These are phyloP conservation scores for Penstemon eatonii DNA, from an alignment of 257 asterid genomes.

Conservation along the genomic window DNA sequence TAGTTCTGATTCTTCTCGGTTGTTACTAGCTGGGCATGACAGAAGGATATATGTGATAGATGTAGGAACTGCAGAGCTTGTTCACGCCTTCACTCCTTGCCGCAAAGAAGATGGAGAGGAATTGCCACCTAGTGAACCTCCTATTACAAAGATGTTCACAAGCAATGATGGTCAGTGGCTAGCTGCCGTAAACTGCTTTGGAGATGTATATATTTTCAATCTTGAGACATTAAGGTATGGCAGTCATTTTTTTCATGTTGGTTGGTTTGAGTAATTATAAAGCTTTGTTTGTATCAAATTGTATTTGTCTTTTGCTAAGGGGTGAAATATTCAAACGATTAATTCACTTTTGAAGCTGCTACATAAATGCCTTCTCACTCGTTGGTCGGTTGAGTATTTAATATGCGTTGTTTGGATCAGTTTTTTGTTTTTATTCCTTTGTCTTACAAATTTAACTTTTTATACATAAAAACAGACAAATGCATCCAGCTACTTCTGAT, in stretches of 20 bases:
- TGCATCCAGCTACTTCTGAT: not conserved
- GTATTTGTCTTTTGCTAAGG: not conserved
- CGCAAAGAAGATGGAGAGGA: constrained; percentile 50
- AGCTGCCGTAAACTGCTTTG: constrained; percentile 86
- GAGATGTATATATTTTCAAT: constrained; percentile 81
- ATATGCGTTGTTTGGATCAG: too few species aligned
- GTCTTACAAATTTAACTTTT: too few species aligned
- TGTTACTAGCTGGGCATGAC: constrained; percentile 87
- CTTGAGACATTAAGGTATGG: constrained; percentile 76
- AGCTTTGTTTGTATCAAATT: not conserved
- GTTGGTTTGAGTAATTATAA: not conserved
- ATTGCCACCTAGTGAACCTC: constrained; percentile 74
- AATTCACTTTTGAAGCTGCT: not conserved
- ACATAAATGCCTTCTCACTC: not conserved
- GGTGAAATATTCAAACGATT: too few species aligned
- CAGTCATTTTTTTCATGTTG: not conserved
- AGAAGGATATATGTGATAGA: constrained; percentile 75
- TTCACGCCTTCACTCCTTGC: constrained; percentile 65
- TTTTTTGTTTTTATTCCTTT: too few species aligned
- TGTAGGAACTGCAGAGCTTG: constrained; percentile 41
- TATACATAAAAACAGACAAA: too few species aligned
- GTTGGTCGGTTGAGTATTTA: too few species aligned
- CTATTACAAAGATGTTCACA: constrained; percentile 83
- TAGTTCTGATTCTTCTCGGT: constrained; percentile 79
- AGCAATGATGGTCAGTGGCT: constrained; percentile 84